Percentiles rank a stretch among this genome's conserved stretches.
Evolutionary conservation across 2,329 filamentous ascomycete species (phyloP).

Genomic region (Aspergillaceae sp.): DNA sequence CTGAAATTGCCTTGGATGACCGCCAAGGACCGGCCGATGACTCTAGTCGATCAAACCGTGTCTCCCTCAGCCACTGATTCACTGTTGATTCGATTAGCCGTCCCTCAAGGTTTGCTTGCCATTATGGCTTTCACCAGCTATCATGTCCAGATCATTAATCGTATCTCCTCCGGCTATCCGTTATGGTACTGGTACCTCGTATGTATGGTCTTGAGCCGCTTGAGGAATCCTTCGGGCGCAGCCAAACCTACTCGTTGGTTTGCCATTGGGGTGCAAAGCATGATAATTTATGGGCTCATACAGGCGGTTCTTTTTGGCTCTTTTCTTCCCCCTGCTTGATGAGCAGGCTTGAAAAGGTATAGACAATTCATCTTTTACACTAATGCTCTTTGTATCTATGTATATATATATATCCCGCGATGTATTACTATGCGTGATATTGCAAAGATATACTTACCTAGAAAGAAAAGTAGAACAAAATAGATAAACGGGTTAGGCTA

Average conservation of each 20-base stretch:
- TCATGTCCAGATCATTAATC: conserved; percentile 89
- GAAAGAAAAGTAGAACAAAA: background rate
- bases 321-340: conserved; percentile 79
- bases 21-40: conserved; percentile 6
- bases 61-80: conserved; percentile 15
- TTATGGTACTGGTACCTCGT: conserved; percentile 83
- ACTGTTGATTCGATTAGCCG: conserved; percentile 51
- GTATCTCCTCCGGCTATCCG: conserved; percentile 79
- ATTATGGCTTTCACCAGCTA: conserved; percentile 66
- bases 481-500: no score
- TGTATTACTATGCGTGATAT: no score
- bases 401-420: no score
- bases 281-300: conserved; percentile 72
- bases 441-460: no score
- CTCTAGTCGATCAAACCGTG: conserved; percentile 2
- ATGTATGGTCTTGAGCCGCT: conserved; percentile 20
- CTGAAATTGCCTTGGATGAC: conserved; percentile 21
- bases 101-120: conserved; percentile 64
- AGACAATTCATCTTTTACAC: background rate
- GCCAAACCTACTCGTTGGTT: conserved; percentile 12
- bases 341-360: no score
- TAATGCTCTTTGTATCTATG: background rate
- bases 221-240: conserved; percentile 5
- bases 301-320: conserved; percentile 79
- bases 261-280: conserved; percentile 50